Percentiles rank a stretch among this genome's conserved stretches.
These are phyloP conservation scores for Vitellaria paradoxa DNA, from an alignment of 179 eudicot genomes.

Conservation along the genomic window DNA sequence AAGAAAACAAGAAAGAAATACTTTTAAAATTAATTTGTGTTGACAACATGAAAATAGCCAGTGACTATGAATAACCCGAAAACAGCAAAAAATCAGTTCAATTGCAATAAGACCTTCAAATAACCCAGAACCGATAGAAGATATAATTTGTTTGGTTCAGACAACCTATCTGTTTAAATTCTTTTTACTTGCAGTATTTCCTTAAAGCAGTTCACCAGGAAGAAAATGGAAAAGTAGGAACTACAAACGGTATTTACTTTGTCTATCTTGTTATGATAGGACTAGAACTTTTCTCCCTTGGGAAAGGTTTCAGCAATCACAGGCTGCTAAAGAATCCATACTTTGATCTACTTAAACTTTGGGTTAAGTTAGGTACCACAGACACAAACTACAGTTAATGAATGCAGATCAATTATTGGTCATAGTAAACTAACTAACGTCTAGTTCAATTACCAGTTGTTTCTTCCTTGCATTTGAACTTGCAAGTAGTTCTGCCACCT, in stretches of 20 bases:
- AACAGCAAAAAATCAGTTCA: too few relatives aligned
- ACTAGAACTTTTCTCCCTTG: not conserved
- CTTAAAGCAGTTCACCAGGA: not conserved
- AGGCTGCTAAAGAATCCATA: not conserved
- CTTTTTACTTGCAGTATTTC: not conserved
- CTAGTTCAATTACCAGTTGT: constrained; percentile 16
- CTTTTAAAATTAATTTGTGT: too few relatives aligned
- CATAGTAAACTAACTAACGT: not conserved
- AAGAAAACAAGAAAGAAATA: too few relatives aligned
- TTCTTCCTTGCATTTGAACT: constrained; percentile 37
- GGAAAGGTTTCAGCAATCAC: not conserved
- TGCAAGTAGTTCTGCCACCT: constrained; percentile 33
- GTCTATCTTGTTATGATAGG: not conserved
- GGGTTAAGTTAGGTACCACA: not conserved
- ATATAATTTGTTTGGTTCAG: not conserved
- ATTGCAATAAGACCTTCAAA: too few relatives aligned
- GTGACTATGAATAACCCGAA: too few relatives aligned
- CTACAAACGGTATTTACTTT: not conserved
- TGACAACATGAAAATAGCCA: too few relatives aligned
- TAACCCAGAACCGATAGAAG: not conserved
- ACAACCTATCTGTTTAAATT: not conserved
- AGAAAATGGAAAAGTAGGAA: too few relatives aligned
- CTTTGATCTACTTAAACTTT: not conserved
- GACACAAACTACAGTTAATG: not conserved
- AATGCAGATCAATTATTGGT: not conserved